Evolutionary conservation across 23 red algal genomes (phyloP).

Genomic region (Cyanidium caldarium): DNA sequence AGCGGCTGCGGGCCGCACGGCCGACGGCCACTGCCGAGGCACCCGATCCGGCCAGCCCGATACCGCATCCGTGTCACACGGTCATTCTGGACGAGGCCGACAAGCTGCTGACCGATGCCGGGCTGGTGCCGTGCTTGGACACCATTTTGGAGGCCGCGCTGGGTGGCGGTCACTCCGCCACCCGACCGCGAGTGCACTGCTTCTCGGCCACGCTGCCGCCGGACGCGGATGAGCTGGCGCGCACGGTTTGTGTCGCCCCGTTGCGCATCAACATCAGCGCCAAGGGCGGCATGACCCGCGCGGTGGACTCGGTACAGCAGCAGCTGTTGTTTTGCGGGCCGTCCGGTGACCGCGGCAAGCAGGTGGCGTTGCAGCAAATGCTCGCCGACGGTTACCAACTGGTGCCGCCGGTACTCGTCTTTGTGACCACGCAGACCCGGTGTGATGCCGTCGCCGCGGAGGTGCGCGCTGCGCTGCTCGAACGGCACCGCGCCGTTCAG

Average conservation of each 20-base stretch:
- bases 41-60: neutral
- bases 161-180: neutral
- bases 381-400: conserved; percentile 23
- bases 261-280: conserved; percentile 29
- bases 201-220: conserved; percentile 78
- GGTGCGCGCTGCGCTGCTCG: neutral
- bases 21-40: too few species aligned
- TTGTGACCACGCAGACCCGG: conserved; percentile 57
- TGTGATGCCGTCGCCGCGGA: neutral
- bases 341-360: conserved; percentile 45
- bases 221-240: conserved; percentile 7
- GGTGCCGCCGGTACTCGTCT: conserved; percentile 49
- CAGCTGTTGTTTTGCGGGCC: conserved; percentile 51
- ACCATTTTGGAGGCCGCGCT: conserved; percentile 7
- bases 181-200: conserved; percentile 9
- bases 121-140: conserved; percentile 40
- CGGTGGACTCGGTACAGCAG: conserved; percentile 32
- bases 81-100: conserved; percentile 91
- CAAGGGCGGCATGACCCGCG: conserved; percentile 19
- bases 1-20: too few species aligned
- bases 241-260: conserved; percentile 15
- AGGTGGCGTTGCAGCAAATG: conserved; percentile 43
- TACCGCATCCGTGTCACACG: neutral
- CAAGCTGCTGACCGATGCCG: conserved; percentile 46
- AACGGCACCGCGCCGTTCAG: neutral